phyloP scores from a whole-genome alignment of 2,329 filamentous ascomycete genomes.

The Phialemonium atrogriseum region DNA sequence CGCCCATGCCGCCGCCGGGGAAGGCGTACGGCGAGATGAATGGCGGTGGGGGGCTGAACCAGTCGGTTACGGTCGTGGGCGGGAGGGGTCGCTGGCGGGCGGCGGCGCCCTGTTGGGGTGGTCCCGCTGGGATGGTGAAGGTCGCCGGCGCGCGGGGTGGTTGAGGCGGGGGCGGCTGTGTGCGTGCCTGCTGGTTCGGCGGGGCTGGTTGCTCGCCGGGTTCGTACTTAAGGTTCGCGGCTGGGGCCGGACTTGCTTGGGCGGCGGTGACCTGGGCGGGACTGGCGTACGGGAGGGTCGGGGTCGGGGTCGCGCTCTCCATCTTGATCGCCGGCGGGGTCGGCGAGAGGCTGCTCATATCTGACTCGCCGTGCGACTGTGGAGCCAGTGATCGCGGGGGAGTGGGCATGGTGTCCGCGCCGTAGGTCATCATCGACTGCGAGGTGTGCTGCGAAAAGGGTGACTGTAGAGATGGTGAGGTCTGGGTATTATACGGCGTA shows the following conservation, averaged over 20 bases:
- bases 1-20: slow-evolving; percentile 25
- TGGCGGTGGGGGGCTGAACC: slow-evolving; percentile 44
- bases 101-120: slow-evolving; percentile 17
- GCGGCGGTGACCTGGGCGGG: slow-evolving; percentile 3
- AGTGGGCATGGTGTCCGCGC: slow-evolving; percentile 26
- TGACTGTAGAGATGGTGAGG: slow-evolving; percentile 13
- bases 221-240: slow-evolving; percentile 17
- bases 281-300: slow-evolving; percentile 20
- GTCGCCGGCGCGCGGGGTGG: slow-evolving; percentile 15
- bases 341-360: slow-evolving; percentile 27
- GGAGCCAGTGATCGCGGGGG: slow-evolving; percentile 33
- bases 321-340: slow-evolving; percentile 14
- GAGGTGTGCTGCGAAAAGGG: slow-evolving; percentile 12
- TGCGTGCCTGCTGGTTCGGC: too few relatives aligned
- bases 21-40: slow-evolving; percentile 47
- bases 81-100: slow-evolving; percentile 34
- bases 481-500: slow-evolving; percentile 12
- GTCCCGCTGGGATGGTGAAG: slow-evolving; percentile 32
- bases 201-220: slow-evolving; percentile 6
- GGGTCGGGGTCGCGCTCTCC: slow-evolving; percentile 23
- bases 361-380: slow-evolving; percentile 20
- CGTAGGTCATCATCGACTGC: slow-evolving; percentile 4
- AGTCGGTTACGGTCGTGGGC: slow-evolving; percentile 32
- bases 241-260: slow-evolving; percentile 5
- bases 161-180: too few relatives aligned